Base-by-base conservation (phyloP, 2,329 filamentous ascomycete genomes). In the Metarhizium sp. region DNA sequence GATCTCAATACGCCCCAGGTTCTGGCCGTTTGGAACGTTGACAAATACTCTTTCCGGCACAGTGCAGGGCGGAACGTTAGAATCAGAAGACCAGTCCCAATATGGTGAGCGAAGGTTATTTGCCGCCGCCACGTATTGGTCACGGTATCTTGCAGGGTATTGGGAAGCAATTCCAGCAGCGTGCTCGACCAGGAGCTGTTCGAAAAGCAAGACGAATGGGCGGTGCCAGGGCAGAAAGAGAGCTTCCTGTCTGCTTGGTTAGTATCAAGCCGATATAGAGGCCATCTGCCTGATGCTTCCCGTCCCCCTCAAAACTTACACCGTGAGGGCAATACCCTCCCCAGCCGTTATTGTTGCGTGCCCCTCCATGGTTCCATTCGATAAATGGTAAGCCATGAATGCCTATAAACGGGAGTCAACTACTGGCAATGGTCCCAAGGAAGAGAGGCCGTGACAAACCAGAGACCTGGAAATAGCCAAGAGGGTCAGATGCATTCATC, bases 191-290 rank as follows among this genome's bases (percentile, higher is more conserved):
- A 84, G 68, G 14, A 71, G 63, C 77, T 84, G 80, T 78, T 84
- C 81, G 55, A 72, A 82, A 6, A 83, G 69, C 7, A 75, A 68
- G 46, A 81, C 62, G 57, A 78, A 83, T 3, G 79, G 75, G 6
- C 80, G 76, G 64, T 85, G 81, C 81, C 79, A 84, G 18, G 75
- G 66, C 6, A 74, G 62, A 59, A 82, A 79, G 29, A 76, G 63
- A n/a, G 71, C 66, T 63, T 80, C 75, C 77, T 78, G 45, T 13
- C 40, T 38, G 38, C 11, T 11, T 11, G 25, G n/a, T 52, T 14
- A 51, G 49, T 10, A 45, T 45, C 6, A 20, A 20, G 6, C 10
- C 4, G 18, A 45, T 6, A 45, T 18, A 6, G 42, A 20, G 42
- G 16, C 4, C 25, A 25, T 25, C 25, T 25, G 25, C 25, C 25